Evolutionary conservation across 805 yeast genomes (phyloP).

Genomic region (Wickerhamia fluorescens): DNA sequence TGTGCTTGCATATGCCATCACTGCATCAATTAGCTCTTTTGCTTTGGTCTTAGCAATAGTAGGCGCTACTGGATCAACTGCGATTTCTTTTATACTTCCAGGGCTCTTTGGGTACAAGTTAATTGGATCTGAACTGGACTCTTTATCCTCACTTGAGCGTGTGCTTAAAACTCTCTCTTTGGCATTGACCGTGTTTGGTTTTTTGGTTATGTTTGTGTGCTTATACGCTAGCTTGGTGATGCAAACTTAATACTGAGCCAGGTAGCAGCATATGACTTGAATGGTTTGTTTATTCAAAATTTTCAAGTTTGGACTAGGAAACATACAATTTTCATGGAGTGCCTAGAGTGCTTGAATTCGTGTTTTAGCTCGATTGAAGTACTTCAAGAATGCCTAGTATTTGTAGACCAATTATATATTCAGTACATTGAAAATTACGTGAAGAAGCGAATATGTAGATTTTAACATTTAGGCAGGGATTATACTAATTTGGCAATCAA

Average conservation of each 20-base stretch:
- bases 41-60: conserved; percentile 81
- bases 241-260: not conserved
- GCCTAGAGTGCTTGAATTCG: too few species aligned
- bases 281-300: not conserved
- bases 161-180: conserved; percentile 44
- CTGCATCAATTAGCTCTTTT: conserved; percentile 62
- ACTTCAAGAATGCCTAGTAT: too few species aligned
- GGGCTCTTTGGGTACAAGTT: conserved; percentile 79
- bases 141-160: conserved; percentile 20
- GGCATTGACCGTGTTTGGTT: conserved; percentile 59
- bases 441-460: too few species aligned
- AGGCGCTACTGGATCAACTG: conserved; percentile 90
- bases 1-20: conserved; percentile 50
- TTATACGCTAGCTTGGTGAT: conserved; percentile 17
- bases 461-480: too few species aligned
- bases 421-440: too few species aligned
- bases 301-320: too few species aligned
- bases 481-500: too few species aligned
- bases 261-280: not conserved
- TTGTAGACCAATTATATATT: too few species aligned
- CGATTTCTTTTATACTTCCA: conserved; percentile 85
- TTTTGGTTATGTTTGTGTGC: conserved; percentile 64
- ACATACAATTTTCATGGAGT: too few species aligned
- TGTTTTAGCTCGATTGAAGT: too few species aligned
- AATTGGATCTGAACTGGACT: conserved; percentile 41